phyloP scores from a whole-genome alignment of 2,329 filamentous ascomycete genomes.

The Colletotrichum sp. region DNA sequence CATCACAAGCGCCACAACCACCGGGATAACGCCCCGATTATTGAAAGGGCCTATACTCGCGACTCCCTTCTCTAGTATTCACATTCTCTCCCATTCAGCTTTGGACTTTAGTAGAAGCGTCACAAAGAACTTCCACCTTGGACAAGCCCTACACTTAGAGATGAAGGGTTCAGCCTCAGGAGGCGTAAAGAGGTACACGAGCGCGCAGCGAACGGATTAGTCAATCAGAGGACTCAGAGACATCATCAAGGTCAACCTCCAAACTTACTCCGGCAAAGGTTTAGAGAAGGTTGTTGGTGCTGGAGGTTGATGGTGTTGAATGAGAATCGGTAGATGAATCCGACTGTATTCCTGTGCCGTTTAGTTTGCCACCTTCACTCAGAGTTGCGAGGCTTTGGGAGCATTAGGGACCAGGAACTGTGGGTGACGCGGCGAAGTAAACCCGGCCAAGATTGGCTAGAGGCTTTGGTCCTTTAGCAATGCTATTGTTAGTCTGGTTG shows the following conservation, averaged over 20 bases:
- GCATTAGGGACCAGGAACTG: not conserved
- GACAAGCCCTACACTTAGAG: not conserved
- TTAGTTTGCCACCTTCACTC: not conserved
- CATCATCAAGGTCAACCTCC: not conserved
- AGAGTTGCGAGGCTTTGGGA: not conserved
- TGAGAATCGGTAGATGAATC: not conserved
- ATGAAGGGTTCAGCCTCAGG: not conserved
- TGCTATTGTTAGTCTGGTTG: not conserved
- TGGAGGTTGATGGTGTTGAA: not conserved
- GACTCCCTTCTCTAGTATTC: not conserved
- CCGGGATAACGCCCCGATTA: not conserved
- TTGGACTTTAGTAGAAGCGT: not conserved
- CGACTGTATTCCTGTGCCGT: not conserved
- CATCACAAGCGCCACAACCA: not conserved
- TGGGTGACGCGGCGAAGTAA: not conserved
- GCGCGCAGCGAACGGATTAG: not conserved
- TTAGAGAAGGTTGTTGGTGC: not conserved
- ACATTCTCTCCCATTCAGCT: not conserved
- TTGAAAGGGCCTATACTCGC: not conserved
- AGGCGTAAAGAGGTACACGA: not conserved
- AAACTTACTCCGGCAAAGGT: not conserved
- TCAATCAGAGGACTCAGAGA: not conserved
- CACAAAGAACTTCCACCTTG: not conserved
- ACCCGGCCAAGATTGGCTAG: not conserved
- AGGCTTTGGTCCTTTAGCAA: not conserved